Base-by-base conservation (phyloP, 768 basidiomycete genomes). In the Rhodotorula taiwanensis region DNA sequence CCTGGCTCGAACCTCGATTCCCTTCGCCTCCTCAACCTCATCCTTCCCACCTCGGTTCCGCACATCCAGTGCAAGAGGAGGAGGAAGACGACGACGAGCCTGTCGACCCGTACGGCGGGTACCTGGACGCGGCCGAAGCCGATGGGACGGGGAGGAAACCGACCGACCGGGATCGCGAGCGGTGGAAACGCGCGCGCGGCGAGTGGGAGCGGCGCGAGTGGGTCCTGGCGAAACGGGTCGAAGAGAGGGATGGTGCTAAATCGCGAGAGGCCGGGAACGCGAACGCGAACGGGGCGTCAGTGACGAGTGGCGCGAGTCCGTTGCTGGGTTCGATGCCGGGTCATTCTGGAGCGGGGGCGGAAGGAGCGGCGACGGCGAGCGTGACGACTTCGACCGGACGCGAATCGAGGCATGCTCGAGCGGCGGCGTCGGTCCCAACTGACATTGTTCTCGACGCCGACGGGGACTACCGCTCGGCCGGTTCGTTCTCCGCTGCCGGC, bases 51-150 rank as follows among this genome's bases (percentile, higher is more conserved):
- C n/a, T n/a, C n/a, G n/a, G n/a, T n/a, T n/a, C n/a, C n/a, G n/a
- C n/a, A n/a, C n/a, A n/a, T n/a, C n/a, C n/a, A 39, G 36, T 16
- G 36, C 10, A 39, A 10, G 36, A 10, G 10, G 41, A 14, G 9
- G 51, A 50, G 25, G 60, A 43, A 16, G 41, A 21, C 27, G 34
- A 8, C 41, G 41, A n/a, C 33, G 54, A 76, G 16, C 75, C 77
- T 47, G 79, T 5, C 10, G 70, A 75, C n/a, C 79, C 91, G 53
- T 97, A 93, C 72, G 92, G 95, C 51, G 92, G 91, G 27, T 80
- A 94, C 44, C 79, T 98, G 41, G 76, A 75, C 20, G 76, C 79
- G 3, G 79, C 79, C 23, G 87, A 94, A 58, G 82, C 89, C 41
- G 89, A 90, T 72, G 85, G 81, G 48, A 77, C 79, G 27, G 84